phyloP scores from a whole-genome alignment of 331 rosid genomes.

The Prunus yedoensis region DNA sequence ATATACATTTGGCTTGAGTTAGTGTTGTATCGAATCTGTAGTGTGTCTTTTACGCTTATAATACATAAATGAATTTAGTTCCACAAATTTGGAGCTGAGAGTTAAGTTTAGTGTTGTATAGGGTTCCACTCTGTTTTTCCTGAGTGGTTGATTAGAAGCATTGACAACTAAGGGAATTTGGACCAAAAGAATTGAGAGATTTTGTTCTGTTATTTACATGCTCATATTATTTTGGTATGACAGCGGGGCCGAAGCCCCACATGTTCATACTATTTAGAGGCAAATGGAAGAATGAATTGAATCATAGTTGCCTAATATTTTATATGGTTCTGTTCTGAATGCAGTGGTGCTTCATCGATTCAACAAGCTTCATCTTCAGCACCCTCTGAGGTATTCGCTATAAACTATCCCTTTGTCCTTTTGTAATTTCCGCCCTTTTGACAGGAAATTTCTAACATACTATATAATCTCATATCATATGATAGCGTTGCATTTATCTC shows the following conservation, averaged over 20 bases:
- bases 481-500: neutral
- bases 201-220: neutral
- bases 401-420: neutral
- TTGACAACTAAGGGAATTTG: too few species aligned
- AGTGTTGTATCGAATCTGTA: neutral
- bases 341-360: slow-evolving; percentile 44
- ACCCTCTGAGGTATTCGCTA: slow-evolving; percentile 61
- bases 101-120: neutral
- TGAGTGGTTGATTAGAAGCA: neutral
- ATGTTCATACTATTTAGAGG: neutral
- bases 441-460: neutral
- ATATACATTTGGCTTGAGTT: neutral
- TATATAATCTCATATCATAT: neutral
- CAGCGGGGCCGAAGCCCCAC: too few species aligned
- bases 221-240: too few species aligned
- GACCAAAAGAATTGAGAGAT: neutral
- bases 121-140: neutral
- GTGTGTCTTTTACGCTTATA: neutral
- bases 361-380: slow-evolving; percentile 65
- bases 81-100: neutral
- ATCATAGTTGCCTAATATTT: neutral
- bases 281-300: neutral
- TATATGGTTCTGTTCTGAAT: slow-evolving; percentile 19
- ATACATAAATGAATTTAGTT: neutral
- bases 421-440: neutral